phyloP scores from a whole-genome alignment of 176 grass and related monocot genomes.

The Oropetium thomaeum region DNA sequence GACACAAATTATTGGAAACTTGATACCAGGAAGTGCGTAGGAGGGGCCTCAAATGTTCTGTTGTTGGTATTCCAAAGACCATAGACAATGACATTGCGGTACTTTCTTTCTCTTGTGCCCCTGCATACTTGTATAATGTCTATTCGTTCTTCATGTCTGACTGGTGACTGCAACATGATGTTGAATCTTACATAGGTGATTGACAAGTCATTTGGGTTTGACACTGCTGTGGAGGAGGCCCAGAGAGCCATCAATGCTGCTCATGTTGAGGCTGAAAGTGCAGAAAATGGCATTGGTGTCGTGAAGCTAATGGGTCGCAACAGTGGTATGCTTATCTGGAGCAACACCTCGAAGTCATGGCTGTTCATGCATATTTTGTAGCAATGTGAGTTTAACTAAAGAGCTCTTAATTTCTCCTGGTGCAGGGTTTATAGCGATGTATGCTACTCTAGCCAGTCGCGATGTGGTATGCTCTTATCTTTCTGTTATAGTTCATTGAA shows the following conservation, averaged over 20 bases:
- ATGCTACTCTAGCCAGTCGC: constrained; percentile 92
- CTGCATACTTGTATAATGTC: not conserved
- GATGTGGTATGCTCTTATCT: constrained; percentile 68
- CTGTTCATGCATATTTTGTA: constrained; percentile 8
- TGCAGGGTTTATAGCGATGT: constrained; percentile 95
- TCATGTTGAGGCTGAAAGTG: constrained; percentile 87
- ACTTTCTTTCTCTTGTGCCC: constrained; percentile 30
- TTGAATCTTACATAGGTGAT: constrained; percentile 62
- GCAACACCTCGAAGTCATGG: not conserved
- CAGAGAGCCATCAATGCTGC: constrained; percentile 93
- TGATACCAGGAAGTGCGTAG: constrained; percentile 84
- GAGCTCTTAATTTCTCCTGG: not conserved
- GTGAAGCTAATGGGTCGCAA: constrained; percentile 98
- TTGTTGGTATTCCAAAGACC: constrained; percentile 88
- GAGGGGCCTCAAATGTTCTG: constrained; percentile 72
- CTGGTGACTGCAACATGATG: constrained; percentile 2
- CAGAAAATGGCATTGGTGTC: constrained; percentile 92
- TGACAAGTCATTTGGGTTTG: constrained; percentile 98
- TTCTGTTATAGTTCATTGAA: not conserved
- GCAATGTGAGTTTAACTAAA: constrained; percentile 13
- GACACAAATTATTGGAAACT: not conserved
- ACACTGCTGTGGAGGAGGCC: constrained; percentile 95
- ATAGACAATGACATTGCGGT: constrained; percentile 99
- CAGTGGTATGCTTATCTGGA: constrained; percentile 57
- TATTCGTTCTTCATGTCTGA: not conserved